Evolutionary conservation across 2,329 filamentous ascomycete species (phyloP), one percentile per base, ranked within the genome.

Genomic region (Phymatotrichopsis omnivora): DNA sequence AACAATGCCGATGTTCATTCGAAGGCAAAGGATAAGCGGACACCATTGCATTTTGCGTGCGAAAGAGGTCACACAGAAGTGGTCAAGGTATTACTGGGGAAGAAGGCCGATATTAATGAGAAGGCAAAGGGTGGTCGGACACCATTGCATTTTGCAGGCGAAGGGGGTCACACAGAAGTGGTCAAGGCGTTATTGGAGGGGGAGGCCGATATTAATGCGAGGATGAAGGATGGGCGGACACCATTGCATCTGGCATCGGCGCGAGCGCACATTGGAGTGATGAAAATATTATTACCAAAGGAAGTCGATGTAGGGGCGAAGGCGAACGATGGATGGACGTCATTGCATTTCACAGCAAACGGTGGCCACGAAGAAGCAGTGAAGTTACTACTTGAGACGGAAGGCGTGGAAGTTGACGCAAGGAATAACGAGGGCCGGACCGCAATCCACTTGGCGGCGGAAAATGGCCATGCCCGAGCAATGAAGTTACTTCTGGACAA

Each of bases 91-190:
- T n/a, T n/a, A n/a, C n/a, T n/a, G n/a, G n/a, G n/a, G n/a, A n/a
- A n/a, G n/a, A n/a, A n/a, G n/a, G 42, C 25, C 25, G 35, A 45
- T n/a, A 49, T 49, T 19, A 39, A 35, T 2, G 36, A 35, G 7
- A 35, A 49, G 25, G 33, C 45, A 29, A 30, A 23, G 14, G 22
- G 35, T 6, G 46, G 46, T 12, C 31, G 35, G 4, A 49, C 46
- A n/a, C 24, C 46, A 14, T 22, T 49, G 17, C 46, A 49, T 32
- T 10, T 45, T 16, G 46, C 46, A 17, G 46, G 41, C 5, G 42
- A 49, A 23, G 45, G 37, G 25, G 36, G 42, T 5, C 28, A 45
- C 22, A 19, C 28, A 25, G 7, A 19, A 16, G 14, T 39, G 10
- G 42, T 33, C 20, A 39, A 19, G 33, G 16, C 39, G 19, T 23